Base-by-base conservation (phyloP, 148 eudicot genomes). In the Cornus suecica region DNA sequence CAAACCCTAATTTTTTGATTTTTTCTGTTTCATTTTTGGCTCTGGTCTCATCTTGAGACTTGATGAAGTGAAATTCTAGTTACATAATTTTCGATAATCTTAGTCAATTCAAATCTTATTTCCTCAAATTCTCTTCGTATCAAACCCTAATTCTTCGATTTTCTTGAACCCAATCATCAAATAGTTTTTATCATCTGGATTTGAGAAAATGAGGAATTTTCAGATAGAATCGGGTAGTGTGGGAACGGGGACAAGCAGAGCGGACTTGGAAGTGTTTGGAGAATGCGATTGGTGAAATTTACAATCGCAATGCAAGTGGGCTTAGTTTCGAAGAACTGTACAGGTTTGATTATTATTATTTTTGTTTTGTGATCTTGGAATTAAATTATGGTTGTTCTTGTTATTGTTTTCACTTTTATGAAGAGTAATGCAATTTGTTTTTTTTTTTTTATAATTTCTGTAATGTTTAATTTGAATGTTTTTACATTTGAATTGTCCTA, bases 281-380 rank as follows among this genome's bases (percentile, higher is more conserved):
- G 63, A 90, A 90, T 70, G 92, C 94, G 41, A 90, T 90, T 73
- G 86, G 83, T 72, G 89, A 90, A 84, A 90, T 90, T 70, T 90
- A 88, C 69, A 90, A 88, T 78, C 88, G 85, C 56, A 90, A 90
- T 75, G 87, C 94, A 15, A 88, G 89, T 74, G 86, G 86, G 41
- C 91, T 90, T 58, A 86, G 91, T 75, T 88, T 90, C 41, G 91
- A 90, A 81, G 94, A 90, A 85, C 88, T 90, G 32, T 86, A 90
- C 78, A 85, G 94, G 94, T 90, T 56, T 42, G 31, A 48, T 41
- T 64, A 37, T 70, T 41, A 3, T 0, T 13, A 3, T 8, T 10
- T 29, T 10, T 13, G 0, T 65, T 22, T 10, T 32, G n/a, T 2
- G 20, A 42, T 51, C 26, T 72, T 48, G 9, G 52, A 18, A n/a